Base-by-base conservation (phyloP, 441 rosid species). In the Pelargonium australe region DNA sequence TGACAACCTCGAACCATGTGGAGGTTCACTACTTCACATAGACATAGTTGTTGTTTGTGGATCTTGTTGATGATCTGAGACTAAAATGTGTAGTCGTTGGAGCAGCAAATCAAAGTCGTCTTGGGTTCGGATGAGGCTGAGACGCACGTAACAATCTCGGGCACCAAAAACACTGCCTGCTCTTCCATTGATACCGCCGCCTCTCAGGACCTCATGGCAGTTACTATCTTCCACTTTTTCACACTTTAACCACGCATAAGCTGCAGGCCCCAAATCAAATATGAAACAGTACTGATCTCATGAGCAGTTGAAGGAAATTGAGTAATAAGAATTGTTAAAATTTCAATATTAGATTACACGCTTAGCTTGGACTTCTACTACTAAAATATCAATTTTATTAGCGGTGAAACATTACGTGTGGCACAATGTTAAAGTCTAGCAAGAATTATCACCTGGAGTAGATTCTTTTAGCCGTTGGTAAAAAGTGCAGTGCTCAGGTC, bases 241-340 rank as follows among this genome's bases (percentile, higher is more conserved):
- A 67, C 95, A 90, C 71, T 79, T 90, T 77, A 88, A 7, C 92
- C 95, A 88, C 6, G 82, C 95, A 75, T 84, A 90, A 68, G 92
- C 92, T 90, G 19, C 19, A 13, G 1, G 13, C 37, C 37, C 3
- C 37, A 31, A 31, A 3, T 3, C 37, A 31, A 3, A 31, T 31
- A 31, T 31, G 37, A 31, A 31, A 31, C 5, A 31, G 5, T 31
- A 20, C 23, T 20, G 37, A 31, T 31, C 5, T 31, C 37, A 31
- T 2, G 5, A 31, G 5, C 0, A 31, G 37, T 31, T 31, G 37
- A 31, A 31, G 37, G 37, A 31, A 31, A 3, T 31, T 31, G 37
- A 31, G 37, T 31, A 31, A 31, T 31, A 31, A 31, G 37, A 31
- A 31, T 31, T 3, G 37, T 31, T 31, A 31, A 31, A 31, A 4